Percentiles rank a stretch among this genome's conserved stretches.
Conservation (phyloP, 768 basidiomycete genomes). For the Pisolithus orientalis region DNA sequence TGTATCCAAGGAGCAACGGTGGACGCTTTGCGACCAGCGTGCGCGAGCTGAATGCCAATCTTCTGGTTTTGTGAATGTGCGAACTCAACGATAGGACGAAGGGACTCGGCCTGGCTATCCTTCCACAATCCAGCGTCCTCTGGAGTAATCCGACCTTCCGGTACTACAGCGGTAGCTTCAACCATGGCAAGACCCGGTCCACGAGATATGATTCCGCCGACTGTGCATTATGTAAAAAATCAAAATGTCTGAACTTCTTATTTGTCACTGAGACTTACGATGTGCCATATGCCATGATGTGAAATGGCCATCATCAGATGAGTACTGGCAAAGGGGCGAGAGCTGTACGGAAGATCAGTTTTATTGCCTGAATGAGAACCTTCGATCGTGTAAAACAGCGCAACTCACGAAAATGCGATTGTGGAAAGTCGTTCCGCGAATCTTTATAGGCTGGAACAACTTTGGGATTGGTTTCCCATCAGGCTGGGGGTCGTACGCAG, state of each 20-base stretch:
- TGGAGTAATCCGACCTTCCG: slow-evolving; percentile 61
- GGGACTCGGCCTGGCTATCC: slow-evolving; percentile 52
- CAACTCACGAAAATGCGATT: slow-evolving; percentile 62
- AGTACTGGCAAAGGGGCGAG: slow-evolving; percentile 82
- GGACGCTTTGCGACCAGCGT: slow-evolving; percentile 67
- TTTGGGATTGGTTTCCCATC: slow-evolving; percentile 34
- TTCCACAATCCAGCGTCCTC: slow-evolving; percentile 65
- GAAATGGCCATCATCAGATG: slow-evolving; percentile 62
- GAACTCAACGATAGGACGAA: slow-evolving; percentile 67
- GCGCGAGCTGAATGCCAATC: slow-evolving; percentile 69
- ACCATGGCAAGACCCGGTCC: slow-evolving; percentile 53
- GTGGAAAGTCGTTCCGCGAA: slow-evolving; percentile 60
- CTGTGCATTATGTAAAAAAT: slow-evolving; percentile 3
- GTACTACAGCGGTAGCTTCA: slow-evolving; percentile 61
- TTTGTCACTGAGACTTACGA: slow-evolving; percentile 34
- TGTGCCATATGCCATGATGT: slow-evolving; percentile 88
- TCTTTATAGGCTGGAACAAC: slow-evolving; percentile 61
- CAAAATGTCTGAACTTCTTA: slow-evolving; percentile 22
- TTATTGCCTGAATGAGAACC: slow-evolving; percentile 12
- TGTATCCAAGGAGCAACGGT: slow-evolving; percentile 57
- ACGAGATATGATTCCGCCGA: slow-evolving; percentile 44
- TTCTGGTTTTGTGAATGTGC: slow-evolving; percentile 67
- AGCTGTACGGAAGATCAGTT: slow-evolving; percentile 23
- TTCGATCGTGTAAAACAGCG: neutral
- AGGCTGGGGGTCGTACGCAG: slow-evolving; percentile 36